Percentiles rank a stretch among this genome's conserved stretches.
Evolutionary conservation across 805 yeast genomes (phyloP).

Genomic region (Candida silvicultrix): DNA sequence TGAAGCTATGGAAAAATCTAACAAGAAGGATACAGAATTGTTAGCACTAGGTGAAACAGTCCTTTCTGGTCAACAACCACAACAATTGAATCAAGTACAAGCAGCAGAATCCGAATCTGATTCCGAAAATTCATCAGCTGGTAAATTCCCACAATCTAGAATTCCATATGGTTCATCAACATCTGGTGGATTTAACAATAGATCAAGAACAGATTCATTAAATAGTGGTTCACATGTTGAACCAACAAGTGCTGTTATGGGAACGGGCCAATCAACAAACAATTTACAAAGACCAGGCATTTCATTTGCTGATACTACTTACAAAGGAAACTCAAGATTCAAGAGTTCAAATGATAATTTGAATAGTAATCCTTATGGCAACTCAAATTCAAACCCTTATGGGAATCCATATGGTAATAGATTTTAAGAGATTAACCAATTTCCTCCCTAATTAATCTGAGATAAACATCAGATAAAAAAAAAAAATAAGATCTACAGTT

Average conservation of each 20-base stretch:
- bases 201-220: constrained; percentile 17
- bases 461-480: no score
- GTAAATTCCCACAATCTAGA: constrained; percentile 10
- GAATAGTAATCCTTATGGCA: constrained; percentile 16
- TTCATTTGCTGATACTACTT: constrained; percentile 15
- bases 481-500: neutral
- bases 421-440: neutral
- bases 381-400: constrained; percentile 7
- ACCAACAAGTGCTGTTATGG: constrained; percentile 22
- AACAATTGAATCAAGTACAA: constrained; percentile 12
- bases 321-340: constrained; percentile 14
- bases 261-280: constrained; percentile 4
- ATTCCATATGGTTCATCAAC: constrained; percentile 1
- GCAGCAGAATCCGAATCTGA: constrained; percentile 9
- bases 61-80: constrained; percentile 22
- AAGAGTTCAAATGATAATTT: constrained; percentile 2
- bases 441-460: no score
- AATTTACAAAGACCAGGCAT: constrained; percentile 14
- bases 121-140: neutral
- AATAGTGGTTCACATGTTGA: constrained; percentile 11
- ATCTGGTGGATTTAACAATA: neutral
- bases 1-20: constrained; percentile 16
- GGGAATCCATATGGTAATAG: neutral
- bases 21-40: constrained; percentile 23
- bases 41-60: constrained; percentile 24